These are phyloP conservation scores for Tuber umbilicatum DNA, from an alignment of 495 filamentous ascomycete species.

Conservation along the genomic window DNA sequence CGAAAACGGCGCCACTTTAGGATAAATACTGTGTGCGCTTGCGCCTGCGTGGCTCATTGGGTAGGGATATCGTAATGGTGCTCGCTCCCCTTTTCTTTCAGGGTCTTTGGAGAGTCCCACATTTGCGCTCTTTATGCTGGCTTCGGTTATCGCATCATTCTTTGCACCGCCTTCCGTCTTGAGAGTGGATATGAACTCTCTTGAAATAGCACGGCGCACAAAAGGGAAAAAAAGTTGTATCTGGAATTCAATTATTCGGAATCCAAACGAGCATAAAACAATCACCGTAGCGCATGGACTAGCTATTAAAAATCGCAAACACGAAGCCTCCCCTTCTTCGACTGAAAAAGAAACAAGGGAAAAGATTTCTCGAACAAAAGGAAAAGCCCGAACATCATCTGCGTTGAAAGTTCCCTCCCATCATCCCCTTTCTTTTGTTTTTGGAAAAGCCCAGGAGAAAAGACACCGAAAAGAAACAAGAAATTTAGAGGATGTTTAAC, in stretches of 20 bases:
- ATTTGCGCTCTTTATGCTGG: not conserved
- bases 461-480: not conserved
- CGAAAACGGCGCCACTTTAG: not conserved
- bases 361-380: not conserved
- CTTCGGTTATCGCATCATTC: not conserved
- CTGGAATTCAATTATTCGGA: not conserved
- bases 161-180: not conserved
- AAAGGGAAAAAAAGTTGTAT: not conserved
- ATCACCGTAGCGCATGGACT: conserved; percentile 3
- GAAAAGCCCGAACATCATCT: not conserved
- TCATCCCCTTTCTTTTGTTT: not conserved
- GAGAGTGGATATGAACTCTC: not conserved
- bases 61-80: not conserved
- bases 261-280: not conserved
- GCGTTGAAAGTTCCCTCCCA: not conserved
- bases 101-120: not conserved
- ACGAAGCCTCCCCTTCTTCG: not conserved
- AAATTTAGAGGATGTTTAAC: conserved; percentile 52
- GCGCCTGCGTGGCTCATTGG: not conserved
- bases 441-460: not conserved
- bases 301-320: conserved; percentile 4
- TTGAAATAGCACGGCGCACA: not conserved
- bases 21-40: not conserved
- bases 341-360: not conserved
- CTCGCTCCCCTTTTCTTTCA: not conserved